Percentiles rank a stretch among this genome's conserved stretches.
phyloP scores from a whole-genome alignment of 768 basidiomycete genomes.

The Tricholoma flavovirens region DNA sequence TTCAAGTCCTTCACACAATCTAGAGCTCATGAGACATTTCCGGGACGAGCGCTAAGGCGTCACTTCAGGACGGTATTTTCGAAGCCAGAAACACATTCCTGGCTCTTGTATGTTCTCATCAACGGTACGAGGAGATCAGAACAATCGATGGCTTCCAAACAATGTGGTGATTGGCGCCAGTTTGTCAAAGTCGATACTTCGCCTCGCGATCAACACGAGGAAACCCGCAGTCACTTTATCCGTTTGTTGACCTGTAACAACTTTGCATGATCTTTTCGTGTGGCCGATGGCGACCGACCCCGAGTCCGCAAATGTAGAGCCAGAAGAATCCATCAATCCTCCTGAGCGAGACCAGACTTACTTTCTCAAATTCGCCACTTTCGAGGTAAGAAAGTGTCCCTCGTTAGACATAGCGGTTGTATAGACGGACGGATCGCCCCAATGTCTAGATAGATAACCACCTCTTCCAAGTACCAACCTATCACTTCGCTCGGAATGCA shows the following conservation, averaged over 20 bases:
- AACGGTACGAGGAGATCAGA: too few species aligned
- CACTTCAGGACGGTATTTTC: too few species aligned
- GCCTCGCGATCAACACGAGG: too few species aligned
- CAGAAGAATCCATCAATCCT: background rate
- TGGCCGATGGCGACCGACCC: background rate
- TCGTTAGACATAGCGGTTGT: too few species aligned
- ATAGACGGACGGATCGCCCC: background rate
- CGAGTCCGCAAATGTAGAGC: too few species aligned
- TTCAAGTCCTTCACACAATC: too few species aligned
- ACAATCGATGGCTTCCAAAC: background rate
- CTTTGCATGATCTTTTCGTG: background rate
- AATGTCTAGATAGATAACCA: conserved; percentile 18
- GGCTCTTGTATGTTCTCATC: too few species aligned
- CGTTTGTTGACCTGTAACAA: too few species aligned
- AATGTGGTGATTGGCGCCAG: background rate
- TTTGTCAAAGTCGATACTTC: background rate
- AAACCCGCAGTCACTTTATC: too few species aligned
- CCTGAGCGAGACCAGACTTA: background rate
- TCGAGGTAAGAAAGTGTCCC: background rate
- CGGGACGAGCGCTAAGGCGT: too few species aligned
- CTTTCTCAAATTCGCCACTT: background rate
- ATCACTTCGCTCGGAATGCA: conserved; percentile 17
- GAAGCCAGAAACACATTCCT: too few species aligned
- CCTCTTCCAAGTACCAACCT: conserved; percentile 25
- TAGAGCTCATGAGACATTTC: too few species aligned